Evolutionary conservation across 2,329 filamentous ascomycete genomes (phyloP), one percentile per base, ranked within the genome.

Genomic region (Fusarium sp.): DNA sequence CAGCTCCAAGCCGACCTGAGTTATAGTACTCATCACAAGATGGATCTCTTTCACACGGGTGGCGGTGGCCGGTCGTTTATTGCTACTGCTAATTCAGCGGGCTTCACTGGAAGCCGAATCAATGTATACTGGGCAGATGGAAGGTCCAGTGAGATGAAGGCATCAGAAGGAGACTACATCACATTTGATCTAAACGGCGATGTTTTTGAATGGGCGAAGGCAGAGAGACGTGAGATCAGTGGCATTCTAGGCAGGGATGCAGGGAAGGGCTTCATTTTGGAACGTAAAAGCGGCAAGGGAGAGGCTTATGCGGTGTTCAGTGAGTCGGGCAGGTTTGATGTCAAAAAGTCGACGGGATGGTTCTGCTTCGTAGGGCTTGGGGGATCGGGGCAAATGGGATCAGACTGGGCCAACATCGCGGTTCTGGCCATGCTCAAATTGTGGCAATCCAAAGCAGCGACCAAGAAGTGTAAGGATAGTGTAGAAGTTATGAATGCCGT

Each of bases 381-480:
- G 19, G 33, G 33, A 11, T 53, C 47, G 17, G 56, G 56, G 10
- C 56, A 46, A 33, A 53, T 58, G 56, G 47, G 56, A 28, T 26
- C 47, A 9, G 45, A 52, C 15, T 57, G 40, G 52, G 45, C 34
- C 11, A 51, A 57, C 47, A 24, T 52, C 21, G 46, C 58, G 3
- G 31, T 63, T 15, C 22, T 52, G 31, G 58, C 62, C 17, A 46
- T 63, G 40, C 51, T 58, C 9, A 65, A 53, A 17, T 13, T 52
- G 31, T 63, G 45, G 46, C 33, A 64, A 42, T 22, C 55, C 31
- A 65, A 49, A 22, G 52, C 52, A 15, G 15, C 26, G 4, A 28
- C 22, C 21, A 63, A 57, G 38, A 33, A 40, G n/a, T 40, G n/a
- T 31, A 39, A 21, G 6, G 45, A 38, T 8, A 31, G 15, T 17